A percentile compares a stretch with the other conserved stretches of the same genome.
Conservation (phyloP, 1,284 basidiomycete species). For the Apiotrichum laibachii region DNA sequence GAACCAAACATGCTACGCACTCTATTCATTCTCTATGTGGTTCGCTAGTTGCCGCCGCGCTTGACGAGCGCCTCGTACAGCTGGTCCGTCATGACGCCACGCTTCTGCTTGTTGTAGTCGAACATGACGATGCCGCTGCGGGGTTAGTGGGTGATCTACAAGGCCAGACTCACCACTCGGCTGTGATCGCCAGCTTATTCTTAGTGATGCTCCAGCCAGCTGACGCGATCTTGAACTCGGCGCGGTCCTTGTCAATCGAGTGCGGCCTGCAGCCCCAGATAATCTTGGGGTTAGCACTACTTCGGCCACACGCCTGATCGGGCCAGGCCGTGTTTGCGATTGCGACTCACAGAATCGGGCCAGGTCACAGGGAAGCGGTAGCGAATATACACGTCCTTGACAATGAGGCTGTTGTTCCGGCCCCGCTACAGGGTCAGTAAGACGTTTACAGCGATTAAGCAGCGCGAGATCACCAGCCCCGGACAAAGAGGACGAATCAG, state of each 20-base stretch:
- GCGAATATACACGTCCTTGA: slow-evolving; percentile 31
- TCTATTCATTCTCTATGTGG: not conserved
- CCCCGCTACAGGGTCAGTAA: slow-evolving; percentile 28
- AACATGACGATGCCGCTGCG: slow-evolving; percentile 43
- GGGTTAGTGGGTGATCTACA: slow-evolving; percentile 10
- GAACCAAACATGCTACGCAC: no score
- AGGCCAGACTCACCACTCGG: slow-evolving; percentile 11
- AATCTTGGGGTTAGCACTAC: slow-evolving; percentile 28
- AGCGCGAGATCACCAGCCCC: no score
- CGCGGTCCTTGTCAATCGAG: slow-evolving; percentile 34
- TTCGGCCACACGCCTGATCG: no score
- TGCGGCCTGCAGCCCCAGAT: slow-evolving; percentile 38
- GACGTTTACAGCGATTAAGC: no score
- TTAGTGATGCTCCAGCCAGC: slow-evolving; percentile 42
- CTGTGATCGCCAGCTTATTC: slow-evolving; percentile 37
- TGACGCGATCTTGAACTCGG: slow-evolving; percentile 35
- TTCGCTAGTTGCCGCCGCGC: slow-evolving; percentile 5
- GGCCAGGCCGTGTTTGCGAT: no score
- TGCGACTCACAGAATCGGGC: slow-evolving; percentile 42
- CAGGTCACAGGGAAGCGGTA: slow-evolving; percentile 45
- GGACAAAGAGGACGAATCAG: no score
- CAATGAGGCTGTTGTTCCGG: slow-evolving; percentile 38
- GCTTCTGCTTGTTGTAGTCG: slow-evolving; percentile 41
- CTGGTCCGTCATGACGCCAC: slow-evolving; percentile 40
- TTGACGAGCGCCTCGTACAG: slow-evolving; percentile 29